phyloP scores from a whole-genome alignment of 768 basidiomycete species.

The Ramaria rubella region DNA sequence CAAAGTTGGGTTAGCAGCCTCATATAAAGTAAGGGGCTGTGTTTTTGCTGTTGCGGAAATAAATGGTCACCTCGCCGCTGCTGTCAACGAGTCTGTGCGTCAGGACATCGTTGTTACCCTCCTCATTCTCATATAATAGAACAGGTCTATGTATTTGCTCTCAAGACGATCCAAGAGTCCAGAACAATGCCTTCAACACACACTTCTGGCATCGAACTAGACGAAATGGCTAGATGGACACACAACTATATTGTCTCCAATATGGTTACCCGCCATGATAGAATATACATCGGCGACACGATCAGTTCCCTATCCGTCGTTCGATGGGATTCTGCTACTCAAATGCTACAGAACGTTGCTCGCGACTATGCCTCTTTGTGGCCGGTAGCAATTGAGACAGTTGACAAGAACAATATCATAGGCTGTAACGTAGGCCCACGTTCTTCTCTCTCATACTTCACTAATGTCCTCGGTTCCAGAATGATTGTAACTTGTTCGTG shows the following conservation, averaged over 20 bases:
- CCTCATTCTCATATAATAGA: background rate
- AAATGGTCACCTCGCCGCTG: constrained; percentile 43
- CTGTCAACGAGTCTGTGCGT: constrained; percentile 72
- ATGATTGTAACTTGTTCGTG: constrained; percentile 59
- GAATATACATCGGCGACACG: constrained; percentile 70
- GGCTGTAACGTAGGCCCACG: constrained; percentile 61
- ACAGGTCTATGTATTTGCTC: constrained; percentile 1
- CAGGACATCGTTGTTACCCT: background rate
- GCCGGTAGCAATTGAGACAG: constrained; percentile 59
- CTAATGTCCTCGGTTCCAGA: constrained; percentile 31
- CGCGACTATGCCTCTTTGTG: constrained; percentile 73
- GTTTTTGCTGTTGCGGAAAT: constrained; percentile 56
- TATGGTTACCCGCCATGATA: constrained; percentile 48
- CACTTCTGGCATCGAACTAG: constrained; percentile 28
- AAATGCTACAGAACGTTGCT: constrained; percentile 47
- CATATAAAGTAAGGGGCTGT: constrained; percentile 50
- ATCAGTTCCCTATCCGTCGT: constrained; percentile 74
- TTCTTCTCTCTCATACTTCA: constrained; percentile 9
- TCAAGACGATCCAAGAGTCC: constrained; percentile 29
- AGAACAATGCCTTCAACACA: constrained; percentile 24
- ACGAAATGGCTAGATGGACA: constrained; percentile 56
- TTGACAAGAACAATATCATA: constrained; percentile 50
- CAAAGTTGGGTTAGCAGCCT: constrained; percentile 31
- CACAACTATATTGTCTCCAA: constrained; percentile 77
- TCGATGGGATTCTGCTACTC: constrained; percentile 32